Evolutionary conservation across 139 green algal genomes (phyloP), one percentile per base, ranked within the genome.

Genomic region (Coelastrella sp.): DNA sequence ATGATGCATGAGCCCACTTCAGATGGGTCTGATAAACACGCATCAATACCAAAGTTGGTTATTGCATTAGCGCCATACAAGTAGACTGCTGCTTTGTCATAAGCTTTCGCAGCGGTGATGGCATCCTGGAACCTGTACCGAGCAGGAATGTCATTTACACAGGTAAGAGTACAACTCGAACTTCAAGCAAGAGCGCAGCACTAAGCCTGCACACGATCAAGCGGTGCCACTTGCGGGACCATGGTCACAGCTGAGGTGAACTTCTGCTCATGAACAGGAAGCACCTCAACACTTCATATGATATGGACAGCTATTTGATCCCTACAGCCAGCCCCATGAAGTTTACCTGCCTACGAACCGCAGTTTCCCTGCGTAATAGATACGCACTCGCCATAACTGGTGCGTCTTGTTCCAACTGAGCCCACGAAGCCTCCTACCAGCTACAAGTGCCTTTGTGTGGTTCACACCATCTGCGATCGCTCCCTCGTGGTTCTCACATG

Each of bases 391-490:
- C 80, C 80, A 86, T 5, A 74, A 22, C 9, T 74, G 80, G 10
- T 86, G 80, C n/a, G 58, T 86, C 80, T 86, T 86, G 80, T 86
- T 74, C 80, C 80, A 86, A 59, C 80, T 74, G n/a, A 86, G 57
- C 4, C 80, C 80, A 74, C 80, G 80, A 35, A 74, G n/a, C 12
- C 59, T 73, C n/a, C 80, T 86, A 10, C 75, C 27, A 49, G 35
- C 35, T 49, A 49, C 35, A 49, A 49, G 35, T 49, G 35, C 35
- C 3, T 49, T 49, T 49, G 35, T 49, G 35, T 49, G 35, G 35
- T 49, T 49, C 3, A 1, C 35, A 49, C 35, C 35, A 49, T 49
- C 35, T 49, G 35, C 35, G 3, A 49, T 5, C 1, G 35, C 35
- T 1, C 35, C 35, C 35, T 49, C 35, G 35, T 49, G 35, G 35